Percentiles rank a stretch among this genome's conserved stretches.
phyloP scores from a whole-genome alignment of 2,329 filamentous ascomycete species.

The Trichocomaceae sp. region DNA sequence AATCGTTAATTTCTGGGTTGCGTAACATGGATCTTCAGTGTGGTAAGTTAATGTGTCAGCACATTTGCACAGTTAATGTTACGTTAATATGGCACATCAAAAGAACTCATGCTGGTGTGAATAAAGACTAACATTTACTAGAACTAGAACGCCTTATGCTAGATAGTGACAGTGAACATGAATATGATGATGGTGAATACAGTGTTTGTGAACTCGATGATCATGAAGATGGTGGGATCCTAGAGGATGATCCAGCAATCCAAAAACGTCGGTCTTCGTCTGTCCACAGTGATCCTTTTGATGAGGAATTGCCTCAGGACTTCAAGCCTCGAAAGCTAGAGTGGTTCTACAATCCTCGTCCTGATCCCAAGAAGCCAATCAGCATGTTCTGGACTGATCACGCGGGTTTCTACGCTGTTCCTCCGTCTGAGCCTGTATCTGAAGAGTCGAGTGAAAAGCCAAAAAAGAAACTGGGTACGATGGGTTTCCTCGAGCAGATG shows the following conservation, averaged over 20 bases:
- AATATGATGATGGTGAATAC: background rate
- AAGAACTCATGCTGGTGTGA: background rate
- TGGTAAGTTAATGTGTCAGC: background rate
- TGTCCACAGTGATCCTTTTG: constrained; percentile 5
- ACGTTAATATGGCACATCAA: background rate
- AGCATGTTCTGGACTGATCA: constrained; percentile 10
- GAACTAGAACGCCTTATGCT: background rate
- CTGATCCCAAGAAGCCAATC: constrained; percentile 4
- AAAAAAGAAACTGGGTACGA: constrained; percentile 1
- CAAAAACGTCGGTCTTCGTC: background rate
- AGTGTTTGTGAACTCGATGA: background rate
- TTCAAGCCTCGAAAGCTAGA: constrained; percentile 4
- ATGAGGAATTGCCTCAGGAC: constrained; percentile 4
- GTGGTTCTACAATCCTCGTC: constrained; percentile 8
- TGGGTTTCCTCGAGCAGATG: constrained; percentile 3
- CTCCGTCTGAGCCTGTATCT: background rate
- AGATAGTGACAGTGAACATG: background rate
- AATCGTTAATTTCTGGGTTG: background rate
- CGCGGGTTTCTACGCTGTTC: constrained; percentile 3
- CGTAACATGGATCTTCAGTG: background rate
- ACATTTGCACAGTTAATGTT: background rate
- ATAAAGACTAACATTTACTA: background rate
- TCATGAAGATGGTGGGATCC: too few relatives aligned
- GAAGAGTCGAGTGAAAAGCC: background rate
- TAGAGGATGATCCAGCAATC: background rate